Evolutionary conservation across 179 eudicot species (phyloP).

Genomic region (Drosera spatulata): DNA sequence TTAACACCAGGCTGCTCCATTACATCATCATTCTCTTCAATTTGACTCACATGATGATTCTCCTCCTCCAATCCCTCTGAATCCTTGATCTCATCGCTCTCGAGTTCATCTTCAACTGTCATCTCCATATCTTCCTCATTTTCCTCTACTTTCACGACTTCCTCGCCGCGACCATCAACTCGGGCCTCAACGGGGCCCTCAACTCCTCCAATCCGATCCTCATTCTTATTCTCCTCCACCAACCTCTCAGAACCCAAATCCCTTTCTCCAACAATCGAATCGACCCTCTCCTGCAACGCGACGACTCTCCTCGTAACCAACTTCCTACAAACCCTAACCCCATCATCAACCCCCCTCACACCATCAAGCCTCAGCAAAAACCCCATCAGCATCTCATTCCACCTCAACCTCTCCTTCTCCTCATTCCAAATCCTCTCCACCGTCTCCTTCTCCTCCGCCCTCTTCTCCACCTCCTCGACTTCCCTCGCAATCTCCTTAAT

Average conservation of each 20-base stretch:
- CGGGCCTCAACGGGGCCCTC: background rate
- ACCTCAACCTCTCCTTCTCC: slow-evolving; percentile 31
- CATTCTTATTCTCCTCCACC: background rate
- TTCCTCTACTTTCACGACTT: background rate
- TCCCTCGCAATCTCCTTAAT: slow-evolving; percentile 24
- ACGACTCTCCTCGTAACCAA: slow-evolving; percentile 46
- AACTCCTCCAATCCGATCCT: background rate
- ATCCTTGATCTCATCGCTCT: background rate
- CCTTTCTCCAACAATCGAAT: slow-evolving; percentile 15
- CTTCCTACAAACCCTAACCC: slow-evolving; percentile 49
- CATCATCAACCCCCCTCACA: slow-evolving; percentile 31
- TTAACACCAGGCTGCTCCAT: background rate
- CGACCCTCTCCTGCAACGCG: slow-evolving; percentile 47
- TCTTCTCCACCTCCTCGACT: slow-evolving; percentile 35
- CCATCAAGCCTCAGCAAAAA: slow-evolving; percentile 61
- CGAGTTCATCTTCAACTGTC: background rate
- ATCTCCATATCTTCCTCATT: background rate
- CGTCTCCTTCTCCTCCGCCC: slow-evolving; percentile 10
- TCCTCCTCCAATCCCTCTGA: background rate
- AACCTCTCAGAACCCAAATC: background rate
- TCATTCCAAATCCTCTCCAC: slow-evolving; percentile 28
- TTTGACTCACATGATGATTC: background rate
- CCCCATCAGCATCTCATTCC: slow-evolving; percentile 48
- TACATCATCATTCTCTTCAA: background rate
- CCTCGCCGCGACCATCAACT: background rate